Evolutionary conservation across 2,329 filamentous ascomycete species (phyloP).

Genomic region (Acrocalymma vagum): DNA sequence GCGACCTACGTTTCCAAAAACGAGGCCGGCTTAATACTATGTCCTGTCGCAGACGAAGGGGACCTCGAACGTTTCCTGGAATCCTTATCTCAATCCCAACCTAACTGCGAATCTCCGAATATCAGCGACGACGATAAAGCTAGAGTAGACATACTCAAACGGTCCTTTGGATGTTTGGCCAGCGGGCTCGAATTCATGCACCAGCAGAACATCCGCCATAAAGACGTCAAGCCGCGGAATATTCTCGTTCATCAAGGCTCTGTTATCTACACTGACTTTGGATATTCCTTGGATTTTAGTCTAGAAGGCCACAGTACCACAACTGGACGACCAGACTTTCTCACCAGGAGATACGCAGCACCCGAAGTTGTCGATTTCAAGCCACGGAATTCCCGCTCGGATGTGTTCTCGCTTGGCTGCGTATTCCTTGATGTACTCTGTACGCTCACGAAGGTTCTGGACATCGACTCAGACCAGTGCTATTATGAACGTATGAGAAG

Average conservation of each 20-base stretch:
- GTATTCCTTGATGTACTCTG: conserved; percentile 27
- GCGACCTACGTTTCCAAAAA: conserved; percentile 16
- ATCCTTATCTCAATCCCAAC: no score
- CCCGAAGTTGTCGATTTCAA: conserved; percentile 20
- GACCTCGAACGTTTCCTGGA: conserved; percentile 24
- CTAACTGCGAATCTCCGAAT: not conserved
- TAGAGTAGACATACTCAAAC: no score
- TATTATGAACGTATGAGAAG: no score
- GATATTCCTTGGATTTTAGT: conserved; percentile 16
- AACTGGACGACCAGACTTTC: conserved; percentile 5
- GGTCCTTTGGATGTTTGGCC: conserved; percentile 23
- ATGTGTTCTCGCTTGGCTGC: conserved; percentile 27
- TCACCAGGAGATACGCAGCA: conserved; percentile 17
- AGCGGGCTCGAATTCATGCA: conserved; percentile 24
- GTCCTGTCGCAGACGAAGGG: conserved; percentile 22
- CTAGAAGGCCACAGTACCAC: conserved; percentile 8
- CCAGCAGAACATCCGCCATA: conserved; percentile 16
- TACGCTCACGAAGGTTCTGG: no score
- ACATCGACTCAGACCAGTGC: no score
- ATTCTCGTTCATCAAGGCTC: conserved; percentile 21
- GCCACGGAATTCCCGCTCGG: conserved; percentile 14
- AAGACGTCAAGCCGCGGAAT: conserved; percentile 30
- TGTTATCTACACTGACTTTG: conserved; percentile 30
- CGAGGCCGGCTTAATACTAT: conserved; percentile 19
- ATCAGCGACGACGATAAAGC: not conserved